These are phyloP conservation scores for Albugo candida DNA, from an alignment of 352 stramenopile genomes.

Conservation along the genomic window DNA sequence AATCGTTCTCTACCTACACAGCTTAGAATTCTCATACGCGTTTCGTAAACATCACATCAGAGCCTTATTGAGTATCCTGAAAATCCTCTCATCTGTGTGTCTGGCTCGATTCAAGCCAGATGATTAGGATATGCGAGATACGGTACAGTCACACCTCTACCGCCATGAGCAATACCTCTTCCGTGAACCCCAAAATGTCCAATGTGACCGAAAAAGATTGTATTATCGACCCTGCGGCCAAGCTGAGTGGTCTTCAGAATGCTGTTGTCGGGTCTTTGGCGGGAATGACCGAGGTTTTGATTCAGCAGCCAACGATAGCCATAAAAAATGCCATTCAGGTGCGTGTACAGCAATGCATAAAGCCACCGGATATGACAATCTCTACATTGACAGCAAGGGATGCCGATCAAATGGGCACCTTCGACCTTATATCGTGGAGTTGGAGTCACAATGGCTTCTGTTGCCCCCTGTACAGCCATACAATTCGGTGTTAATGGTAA, in stretches of 20 bases:
- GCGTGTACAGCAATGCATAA: not conserved
- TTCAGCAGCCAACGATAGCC: conserved; percentile 68
- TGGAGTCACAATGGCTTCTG: conserved; percentile 52
- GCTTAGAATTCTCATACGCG: too few relatives aligned
- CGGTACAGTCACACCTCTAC: too few relatives aligned
- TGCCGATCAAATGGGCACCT: conserved; percentile 37
- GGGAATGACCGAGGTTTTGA: conserved; percentile 65
- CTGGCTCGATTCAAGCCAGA: too few relatives aligned
- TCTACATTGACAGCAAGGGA: conserved; percentile 23
- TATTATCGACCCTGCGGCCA: not conserved
- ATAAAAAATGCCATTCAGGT: conserved; percentile 70
- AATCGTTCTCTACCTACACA: too few relatives aligned
- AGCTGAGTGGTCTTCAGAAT: conserved; percentile 46
- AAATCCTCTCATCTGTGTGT: too few relatives aligned
- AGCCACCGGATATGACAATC: not conserved
- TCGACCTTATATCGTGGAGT: conserved; percentile 55
- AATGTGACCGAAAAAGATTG: too few relatives aligned
- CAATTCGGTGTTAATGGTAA: conserved; percentile 67
- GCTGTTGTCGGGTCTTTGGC: conserved; percentile 54
- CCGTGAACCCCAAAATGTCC: too few relatives aligned
- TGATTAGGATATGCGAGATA: too few relatives aligned
- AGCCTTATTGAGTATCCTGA: too few relatives aligned
- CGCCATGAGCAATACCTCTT: too few relatives aligned
- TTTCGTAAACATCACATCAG: too few relatives aligned
- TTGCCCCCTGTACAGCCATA: conserved; percentile 56